Percentiles rank a stretch among this genome's conserved stretches.
Conservation (phyloP, 176 grass and related monocot genomes). For the Poa annua region DNA sequence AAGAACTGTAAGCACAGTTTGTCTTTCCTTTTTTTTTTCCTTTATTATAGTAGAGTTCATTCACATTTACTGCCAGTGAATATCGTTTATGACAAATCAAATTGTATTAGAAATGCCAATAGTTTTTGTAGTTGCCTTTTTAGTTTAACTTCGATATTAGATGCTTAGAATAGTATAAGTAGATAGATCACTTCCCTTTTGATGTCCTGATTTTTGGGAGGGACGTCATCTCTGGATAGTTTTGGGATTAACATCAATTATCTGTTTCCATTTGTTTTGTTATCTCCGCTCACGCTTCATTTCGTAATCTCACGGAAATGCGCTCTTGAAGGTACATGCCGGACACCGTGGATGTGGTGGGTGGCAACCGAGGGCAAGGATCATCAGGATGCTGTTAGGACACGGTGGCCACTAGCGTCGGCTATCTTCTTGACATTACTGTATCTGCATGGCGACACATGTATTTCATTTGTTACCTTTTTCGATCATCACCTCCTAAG, state of each 20-base stretch:
- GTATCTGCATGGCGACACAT: constrained; percentile 34
- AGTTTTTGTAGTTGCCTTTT: background rate
- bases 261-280: background rate
- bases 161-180: background rate
- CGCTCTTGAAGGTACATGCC: constrained; percentile 69
- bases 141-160: background rate
- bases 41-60: background rate
- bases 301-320: background rate
- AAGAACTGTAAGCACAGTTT: constrained; percentile 77
- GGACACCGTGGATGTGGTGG: constrained; percentile 79
- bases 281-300: background rate
- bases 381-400: constrained; percentile 81
- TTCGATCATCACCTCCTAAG: constrained; percentile 41
- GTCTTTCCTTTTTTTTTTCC: background rate
- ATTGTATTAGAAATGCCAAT: background rate
- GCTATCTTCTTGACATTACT: constrained; percentile 1
- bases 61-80: background rate
- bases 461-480: constrained; percentile 57
- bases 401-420: constrained; percentile 7
- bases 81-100: background rate
- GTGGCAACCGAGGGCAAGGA: constrained; percentile 59
- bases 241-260: background rate
- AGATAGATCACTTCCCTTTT: background rate
- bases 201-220: background rate
- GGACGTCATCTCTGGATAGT: background rate